Evolutionary conservation across 306 rosid species (phyloP), one percentile per base, ranked within the genome.

Genomic region (Inga laurina): DNA sequence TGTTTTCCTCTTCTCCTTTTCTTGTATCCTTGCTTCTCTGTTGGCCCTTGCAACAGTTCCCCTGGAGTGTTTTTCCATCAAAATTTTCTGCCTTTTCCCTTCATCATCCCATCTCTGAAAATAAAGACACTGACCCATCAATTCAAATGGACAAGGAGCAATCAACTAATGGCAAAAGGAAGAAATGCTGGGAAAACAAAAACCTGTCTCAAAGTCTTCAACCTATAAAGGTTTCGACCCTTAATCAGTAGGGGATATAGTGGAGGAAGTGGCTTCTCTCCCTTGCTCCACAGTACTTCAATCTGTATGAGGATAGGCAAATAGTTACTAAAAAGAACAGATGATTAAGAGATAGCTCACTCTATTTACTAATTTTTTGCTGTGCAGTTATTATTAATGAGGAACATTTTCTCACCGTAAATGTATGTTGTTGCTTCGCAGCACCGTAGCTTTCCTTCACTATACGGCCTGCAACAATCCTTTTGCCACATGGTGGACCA

Each of bases 201-300:
- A 39, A 94, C 98, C 98, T 93, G 97, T 96, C 99, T 91, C 89
- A 91, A 62, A 79, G 98, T 96, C 88, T 90, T 92, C 85, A 93
- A 51, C 82, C 92, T 85, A 79, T 93, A 95, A 81, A 95, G 98
- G 81, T 96, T 93, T 82, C 99, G 90, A 73, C 99, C 99, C 89
- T 96, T 93, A 13, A 93, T 90, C 82, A 96, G 81, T 44, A 93
- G 89, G 76, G 97, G 98, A 77, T 92, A 84, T 65, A 96, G 96
- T 57, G 93, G 94, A 73, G 96, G 96, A 41, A 91, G 92, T 76
- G 96, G 90, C 74, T 89, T 92, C 89, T 90, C 94, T 79, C 99
- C 98, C 82, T 90, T 96, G 86, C 99, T 93, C 99, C 99, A 96
- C 16, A 93, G 90, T 35, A 93, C 98, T 88, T 96, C 97, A 87